Conservation (phyloP, 257 asterid species). For the Nicotiana tabacum region DNA sequence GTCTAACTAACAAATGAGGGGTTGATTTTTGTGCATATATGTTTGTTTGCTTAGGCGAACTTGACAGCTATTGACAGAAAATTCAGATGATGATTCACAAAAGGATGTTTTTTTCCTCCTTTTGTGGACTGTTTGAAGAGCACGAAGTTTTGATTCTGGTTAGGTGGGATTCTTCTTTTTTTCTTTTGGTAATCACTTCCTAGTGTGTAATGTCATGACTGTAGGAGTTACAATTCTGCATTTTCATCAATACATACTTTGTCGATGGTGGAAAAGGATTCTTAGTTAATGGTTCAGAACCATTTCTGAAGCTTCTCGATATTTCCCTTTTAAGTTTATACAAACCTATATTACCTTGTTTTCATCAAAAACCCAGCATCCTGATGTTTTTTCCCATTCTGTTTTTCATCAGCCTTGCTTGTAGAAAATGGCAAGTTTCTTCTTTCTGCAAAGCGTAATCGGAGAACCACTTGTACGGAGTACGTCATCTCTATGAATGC, state of each 20-base stretch:
- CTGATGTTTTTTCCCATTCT: not conserved
- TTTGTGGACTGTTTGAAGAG: not conserved
- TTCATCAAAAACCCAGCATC: not conserved
- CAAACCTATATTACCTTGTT: not conserved
- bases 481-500: slow-evolving; percentile 76
- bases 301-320: not conserved
- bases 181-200: not conserved
- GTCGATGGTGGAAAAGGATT: not conserved
- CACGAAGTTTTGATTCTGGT: not conserved
- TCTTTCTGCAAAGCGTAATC: slow-evolving; percentile 77
- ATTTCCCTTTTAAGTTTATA: not conserved
- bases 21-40: not conserved
- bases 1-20: not conserved
- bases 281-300: not conserved
- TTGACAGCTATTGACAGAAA: not conserved
- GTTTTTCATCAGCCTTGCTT: slow-evolving; percentile 53
- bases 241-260: not conserved
- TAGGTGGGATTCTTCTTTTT: not conserved
- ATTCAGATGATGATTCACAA: not conserved
- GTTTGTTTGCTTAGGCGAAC: not conserved
- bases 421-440: slow-evolving; percentile 87
- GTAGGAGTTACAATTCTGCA: not conserved
- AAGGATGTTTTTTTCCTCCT: not conserved
- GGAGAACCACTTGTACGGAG: slow-evolving; percentile 77
- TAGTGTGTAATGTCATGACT: not conserved